These are phyloP conservation scores for Pleoardoris graminearum DNA, from an alignment of 2,329 filamentous ascomycete genomes.

Conservation along the genomic window DNA sequence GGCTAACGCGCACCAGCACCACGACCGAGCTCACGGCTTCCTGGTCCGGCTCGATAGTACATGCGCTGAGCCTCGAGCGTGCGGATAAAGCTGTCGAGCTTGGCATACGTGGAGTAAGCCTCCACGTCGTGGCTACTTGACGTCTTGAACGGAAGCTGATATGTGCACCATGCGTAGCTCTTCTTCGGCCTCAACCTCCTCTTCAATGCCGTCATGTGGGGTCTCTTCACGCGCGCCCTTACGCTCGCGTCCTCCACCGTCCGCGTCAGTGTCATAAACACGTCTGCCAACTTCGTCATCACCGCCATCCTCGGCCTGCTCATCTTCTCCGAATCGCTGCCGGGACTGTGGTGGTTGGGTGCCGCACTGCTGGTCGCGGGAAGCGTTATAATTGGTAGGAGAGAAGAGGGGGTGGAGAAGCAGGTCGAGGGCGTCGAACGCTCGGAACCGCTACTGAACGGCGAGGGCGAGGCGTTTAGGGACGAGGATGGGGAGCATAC, in stretches of 20 bases:
- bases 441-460: slow-evolving; percentile 26
- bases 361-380: slow-evolving; percentile 72
- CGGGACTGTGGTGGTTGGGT: slow-evolving; percentile 76
- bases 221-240: slow-evolving; percentile 78
- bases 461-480: slow-evolving; percentile 32
- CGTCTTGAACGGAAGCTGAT: not conserved
- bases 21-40: slow-evolving; percentile 62
- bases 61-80: slow-evolving; percentile 51
- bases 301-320: slow-evolving; percentile 71
- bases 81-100: slow-evolving; percentile 55
- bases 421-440: slow-evolving; percentile 28
- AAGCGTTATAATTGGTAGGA: slow-evolving; percentile 75
- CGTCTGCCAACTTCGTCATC: slow-evolving; percentile 78
- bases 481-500: slow-evolving; percentile 46
- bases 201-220: slow-evolving; percentile 84
- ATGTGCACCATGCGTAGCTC: slow-evolving; percentile 49
- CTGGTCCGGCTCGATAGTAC: slow-evolving; percentile 55
- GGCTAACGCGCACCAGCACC: slow-evolving; percentile 49
- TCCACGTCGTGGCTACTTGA: not conserved
- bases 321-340: slow-evolving; percentile 73
- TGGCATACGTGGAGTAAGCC: slow-evolving; percentile 56
- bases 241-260: slow-evolving; percentile 74
- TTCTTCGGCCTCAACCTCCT: slow-evolving; percentile 76
- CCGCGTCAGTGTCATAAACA: slow-evolving; percentile 81
- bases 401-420: slow-evolving; percentile 58